Evolutionary conservation across 768 basidiomycete genomes (phyloP).

Genomic region (Amanita phalloides): DNA sequence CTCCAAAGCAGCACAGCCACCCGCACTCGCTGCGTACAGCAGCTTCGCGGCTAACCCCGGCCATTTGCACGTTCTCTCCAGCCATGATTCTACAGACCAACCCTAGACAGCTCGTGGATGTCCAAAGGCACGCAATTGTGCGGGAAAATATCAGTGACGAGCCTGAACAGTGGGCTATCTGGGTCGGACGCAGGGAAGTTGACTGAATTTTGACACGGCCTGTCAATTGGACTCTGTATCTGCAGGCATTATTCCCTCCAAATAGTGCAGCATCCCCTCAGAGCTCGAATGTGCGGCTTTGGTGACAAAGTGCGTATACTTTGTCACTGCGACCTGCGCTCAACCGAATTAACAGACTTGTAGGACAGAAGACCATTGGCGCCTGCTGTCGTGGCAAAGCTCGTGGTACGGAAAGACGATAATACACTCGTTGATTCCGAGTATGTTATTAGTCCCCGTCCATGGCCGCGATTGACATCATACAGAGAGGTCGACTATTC

Average conservation of each 20-base stretch:
- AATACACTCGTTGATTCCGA: constrained; percentile 61
- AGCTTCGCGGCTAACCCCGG: constrained; percentile 5
- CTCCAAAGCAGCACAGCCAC: neutral
- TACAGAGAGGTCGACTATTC: constrained; percentile 73
- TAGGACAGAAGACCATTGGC: constrained; percentile 90
- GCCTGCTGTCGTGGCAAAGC: constrained; percentile 82
- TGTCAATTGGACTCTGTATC: constrained; percentile 9
- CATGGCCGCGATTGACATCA: neutral
- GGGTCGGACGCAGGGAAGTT: constrained; percentile 52
- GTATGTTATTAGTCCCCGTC: constrained; percentile 31
- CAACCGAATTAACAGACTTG: constrained; percentile 9
- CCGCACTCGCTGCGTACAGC: constrained; percentile 9
- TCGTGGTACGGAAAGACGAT: constrained; percentile 63
- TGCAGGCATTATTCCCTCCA: constrained; percentile 73
- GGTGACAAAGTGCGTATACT: constrained; percentile 70
- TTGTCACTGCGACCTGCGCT: constrained; percentile 7
- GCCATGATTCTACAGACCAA: constrained; percentile 63
- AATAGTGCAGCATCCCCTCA: constrained; percentile 78
- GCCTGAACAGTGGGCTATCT: constrained; percentile 62
- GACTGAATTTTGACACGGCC: constrained; percentile 2
- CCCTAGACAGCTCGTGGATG: constrained; percentile 26
- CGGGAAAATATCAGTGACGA: constrained; percentile 25
- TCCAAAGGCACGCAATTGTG: constrained; percentile 1
- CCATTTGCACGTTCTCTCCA: constrained; percentile 6
- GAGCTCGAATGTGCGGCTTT: constrained; percentile 94